These are phyloP conservation scores for Sphenostylis stenocarpa DNA, from an alignment of 306 rosid species.

Conservation along the genomic window DNA sequence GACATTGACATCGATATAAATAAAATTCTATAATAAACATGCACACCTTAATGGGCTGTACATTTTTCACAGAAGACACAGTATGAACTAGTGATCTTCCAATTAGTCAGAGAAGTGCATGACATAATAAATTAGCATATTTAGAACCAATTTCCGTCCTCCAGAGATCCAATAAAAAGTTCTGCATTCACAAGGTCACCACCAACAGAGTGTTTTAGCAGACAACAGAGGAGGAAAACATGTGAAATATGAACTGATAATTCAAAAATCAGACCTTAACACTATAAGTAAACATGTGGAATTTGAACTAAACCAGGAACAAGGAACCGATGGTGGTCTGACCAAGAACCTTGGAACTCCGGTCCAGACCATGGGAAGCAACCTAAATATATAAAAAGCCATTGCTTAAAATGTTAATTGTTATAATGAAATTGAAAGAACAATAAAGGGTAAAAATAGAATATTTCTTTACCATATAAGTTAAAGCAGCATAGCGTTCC, in stretches of 20 bases:
- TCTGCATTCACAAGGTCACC: constrained; percentile 35
- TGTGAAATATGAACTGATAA: not conserved
- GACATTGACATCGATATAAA: constrained; percentile 2
- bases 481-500: constrained; percentile 91
- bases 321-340: constrained; percentile 86
- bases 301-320: constrained; percentile 69
- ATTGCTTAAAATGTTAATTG: not conserved
- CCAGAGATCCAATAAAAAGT: constrained; percentile 18
- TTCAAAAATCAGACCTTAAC: constrained; percentile 35
- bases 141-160: constrained; percentile 26
- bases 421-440: constrained; percentile 1
- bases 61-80: constrained; percentile 20
- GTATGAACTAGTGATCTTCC: constrained; percentile 34
- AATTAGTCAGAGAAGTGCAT: constrained; percentile 27
- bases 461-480: constrained; percentile 67
- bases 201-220: constrained; percentile 23
- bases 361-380: constrained; percentile 98
- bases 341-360: constrained; percentile 94
- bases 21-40: constrained; percentile 27
- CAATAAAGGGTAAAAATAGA: not conserved
- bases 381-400: constrained; percentile 49
- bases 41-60: constrained; percentile 54
- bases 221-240: constrained; percentile 10
- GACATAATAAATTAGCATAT: constrained; percentile 23
- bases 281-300: constrained; percentile 26